Percentiles rank a stretch among this genome's conserved stretches.
phyloP scores from a whole-genome alignment of 768 basidiomycete genomes.

The Lanmaoa pseudosensibilis region DNA sequence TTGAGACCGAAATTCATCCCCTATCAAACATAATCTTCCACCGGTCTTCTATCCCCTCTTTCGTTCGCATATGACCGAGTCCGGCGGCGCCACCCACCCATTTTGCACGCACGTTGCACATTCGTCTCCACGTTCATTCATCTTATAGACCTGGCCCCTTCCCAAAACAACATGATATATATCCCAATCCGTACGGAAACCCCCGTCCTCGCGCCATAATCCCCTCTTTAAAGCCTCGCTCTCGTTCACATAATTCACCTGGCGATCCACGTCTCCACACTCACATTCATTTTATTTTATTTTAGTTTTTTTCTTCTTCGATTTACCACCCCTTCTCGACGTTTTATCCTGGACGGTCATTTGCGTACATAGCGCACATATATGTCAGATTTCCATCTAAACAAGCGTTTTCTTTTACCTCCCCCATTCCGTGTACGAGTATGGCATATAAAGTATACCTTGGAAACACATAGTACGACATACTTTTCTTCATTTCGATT shows the following conservation, averaged over 20 bases:
- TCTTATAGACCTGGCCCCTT: background rate
- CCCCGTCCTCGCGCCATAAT: background rate
- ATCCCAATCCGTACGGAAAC: constrained; percentile 6
- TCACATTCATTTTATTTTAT: background rate
- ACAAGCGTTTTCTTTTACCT: background rate
- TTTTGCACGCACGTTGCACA: background rate
- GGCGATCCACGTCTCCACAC: background rate
- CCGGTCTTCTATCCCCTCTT: background rate
- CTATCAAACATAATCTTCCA: background rate
- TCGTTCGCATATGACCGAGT: background rate
- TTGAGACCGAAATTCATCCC: background rate
- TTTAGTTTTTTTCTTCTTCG: background rate
- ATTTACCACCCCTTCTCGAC: background rate
- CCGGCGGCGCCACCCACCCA: background rate
- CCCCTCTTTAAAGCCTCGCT: background rate
- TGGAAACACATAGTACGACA: background rate
- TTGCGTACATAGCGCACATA: background rate
- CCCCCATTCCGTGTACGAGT: constrained; percentile 2
- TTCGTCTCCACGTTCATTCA: background rate
- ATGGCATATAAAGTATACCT: background rate
- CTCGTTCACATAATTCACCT: background rate
- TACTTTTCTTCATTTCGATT: background rate
- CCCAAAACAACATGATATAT: background rate
- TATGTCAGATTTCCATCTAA: background rate
- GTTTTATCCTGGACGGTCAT: background rate